Evolutionary conservation across 805 yeast species (phyloP).

Genomic region (Zygosaccharomyces bailii): DNA sequence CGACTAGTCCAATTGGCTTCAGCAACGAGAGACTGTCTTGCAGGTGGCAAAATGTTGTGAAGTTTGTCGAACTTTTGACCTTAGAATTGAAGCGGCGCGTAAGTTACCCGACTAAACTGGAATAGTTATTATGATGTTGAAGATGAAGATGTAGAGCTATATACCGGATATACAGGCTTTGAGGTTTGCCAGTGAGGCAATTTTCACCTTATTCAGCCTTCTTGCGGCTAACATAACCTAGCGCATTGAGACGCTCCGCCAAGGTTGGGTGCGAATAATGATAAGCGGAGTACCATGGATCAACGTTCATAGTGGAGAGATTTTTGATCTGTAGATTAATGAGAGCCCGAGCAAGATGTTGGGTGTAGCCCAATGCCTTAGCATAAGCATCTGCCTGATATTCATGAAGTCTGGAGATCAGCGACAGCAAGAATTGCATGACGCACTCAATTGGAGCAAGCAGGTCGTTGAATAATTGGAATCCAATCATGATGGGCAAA

Average conservation of each 20-base stretch:
- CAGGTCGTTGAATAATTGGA: slow-evolving; percentile 72
- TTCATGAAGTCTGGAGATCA: slow-evolving; percentile 80
- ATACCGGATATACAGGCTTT: slow-evolving; percentile 1
- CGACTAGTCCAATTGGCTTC: neutral
- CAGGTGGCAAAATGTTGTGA: slow-evolving; percentile 18
- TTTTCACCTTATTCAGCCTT: slow-evolving; percentile 12
- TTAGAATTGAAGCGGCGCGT: neutral
- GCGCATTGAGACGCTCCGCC: slow-evolving; percentile 80
- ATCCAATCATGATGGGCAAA: slow-evolving; percentile 77
- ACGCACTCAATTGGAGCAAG: slow-evolving; percentile 73
- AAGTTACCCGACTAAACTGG: neutral
- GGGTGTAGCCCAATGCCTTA: slow-evolving; percentile 64
- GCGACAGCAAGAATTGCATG: slow-evolving; percentile 62
- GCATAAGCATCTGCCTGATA: slow-evolving; percentile 93
- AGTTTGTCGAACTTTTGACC: neutral
- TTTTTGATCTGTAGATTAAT: slow-evolving; percentile 76
- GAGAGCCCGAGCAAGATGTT: slow-evolving; percentile 65
- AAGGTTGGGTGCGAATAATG: slow-evolving; percentile 89
- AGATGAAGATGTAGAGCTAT: slow-evolving; percentile 9
- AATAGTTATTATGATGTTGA: slow-evolving; percentile 4
- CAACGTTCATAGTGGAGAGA: slow-evolving; percentile 82
- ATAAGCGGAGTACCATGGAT: slow-evolving; percentile 83
- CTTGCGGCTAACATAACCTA: slow-evolving; percentile 44
- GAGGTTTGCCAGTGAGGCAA: slow-evolving; percentile 11
- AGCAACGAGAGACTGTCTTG: neutral